Percentiles rank a stretch among this genome's conserved stretches.
phyloP scores from a whole-genome alignment of 306 rosid species.

The Dryas octopetala region DNA sequence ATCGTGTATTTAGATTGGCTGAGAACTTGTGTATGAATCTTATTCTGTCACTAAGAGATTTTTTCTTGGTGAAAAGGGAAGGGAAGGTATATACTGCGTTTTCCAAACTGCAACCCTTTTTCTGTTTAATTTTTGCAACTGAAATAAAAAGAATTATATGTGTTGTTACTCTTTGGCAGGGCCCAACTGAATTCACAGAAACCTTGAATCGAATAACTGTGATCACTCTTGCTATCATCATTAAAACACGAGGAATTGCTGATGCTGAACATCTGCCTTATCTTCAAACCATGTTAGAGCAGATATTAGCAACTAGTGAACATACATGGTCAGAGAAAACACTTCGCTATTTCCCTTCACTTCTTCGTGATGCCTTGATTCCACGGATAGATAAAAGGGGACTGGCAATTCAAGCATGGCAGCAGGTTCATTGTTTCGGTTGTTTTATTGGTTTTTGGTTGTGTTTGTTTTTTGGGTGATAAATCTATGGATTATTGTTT shows the following conservation, averaged over 20 bases:
- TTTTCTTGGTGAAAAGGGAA: conserved; percentile 92
- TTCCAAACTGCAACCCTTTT: conserved; percentile 28
- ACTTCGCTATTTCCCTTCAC: conserved; percentile 72
- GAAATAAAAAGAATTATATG: conserved; percentile 18
- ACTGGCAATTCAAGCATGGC: conserved; percentile 86
- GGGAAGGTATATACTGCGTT: conserved; percentile 67
- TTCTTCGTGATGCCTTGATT: conserved; percentile 75
- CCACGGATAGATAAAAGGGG: conserved; percentile 75
- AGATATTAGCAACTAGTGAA: conserved; percentile 73
- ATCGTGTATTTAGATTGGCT: conserved; percentile 92
- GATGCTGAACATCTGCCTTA: conserved; percentile 91
- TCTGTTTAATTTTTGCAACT: conserved; percentile 18
- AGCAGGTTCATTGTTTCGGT: conserved; percentile 55
- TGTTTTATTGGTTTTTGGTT: neutral
- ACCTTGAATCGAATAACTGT: conserved; percentile 82
- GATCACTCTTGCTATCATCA: conserved; percentile 86
- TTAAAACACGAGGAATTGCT: conserved; percentile 96
- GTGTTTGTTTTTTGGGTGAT: neutral
- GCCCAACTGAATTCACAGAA: conserved; percentile 94
- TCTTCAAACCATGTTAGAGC: conserved; percentile 87
- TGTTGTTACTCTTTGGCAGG: conserved; percentile 50
- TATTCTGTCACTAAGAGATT: conserved; percentile 86
- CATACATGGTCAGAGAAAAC: conserved; percentile 98
- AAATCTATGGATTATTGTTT: conserved; percentile 2
- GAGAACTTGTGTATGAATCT: conserved; percentile 97